Evolutionary conservation across 139 green algal species (phyloP), one percentile per base, ranked within the genome.

Genomic region (Closterium sp.): DNA sequence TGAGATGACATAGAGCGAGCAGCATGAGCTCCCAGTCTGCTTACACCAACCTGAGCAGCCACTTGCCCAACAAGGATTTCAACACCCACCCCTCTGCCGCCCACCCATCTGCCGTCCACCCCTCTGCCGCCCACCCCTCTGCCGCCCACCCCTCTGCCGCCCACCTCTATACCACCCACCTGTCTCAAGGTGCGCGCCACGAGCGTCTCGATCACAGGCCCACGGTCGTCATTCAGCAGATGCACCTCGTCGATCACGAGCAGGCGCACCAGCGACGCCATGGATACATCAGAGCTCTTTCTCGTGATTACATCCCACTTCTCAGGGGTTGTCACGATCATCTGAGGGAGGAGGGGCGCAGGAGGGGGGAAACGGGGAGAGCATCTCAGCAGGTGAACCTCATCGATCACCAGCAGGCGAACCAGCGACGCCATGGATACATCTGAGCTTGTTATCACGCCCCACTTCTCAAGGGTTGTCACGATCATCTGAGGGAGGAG

Each of bases 251-350:
- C 97, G 45, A 99, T 98, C n/a, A 28, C 28, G 1, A 87, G 84
- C n/a, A 87, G 84, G 84, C 84, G 84, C 84, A 87, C 2, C 22
- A 86, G 70, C 70, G 70, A 86, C 2, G 70, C 70, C 70, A 98
- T 3, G 95, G 31, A 96, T 96, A 86, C 97, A n/a, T 95, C 91
- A 3, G 89, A 86, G 79, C 87, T 94, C 92, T 99, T 99, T 86
- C 98, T 96, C 10, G 98, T 99, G 92, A 99, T 99, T 24, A 99
- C 98, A 92, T 99, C 98, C 98, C 98, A 99, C 95, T 99, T 99
- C 96, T 99, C 98, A 2, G 98, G 98, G 2, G 98, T 99, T 22
- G 98, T 99, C 38, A 99, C 97, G 89, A 99, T 99, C 97, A 99
- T 99, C 95, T 99, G 97, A 34, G 24, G 70, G 21, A 99, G 96